Conservation (phyloP, 2,329 filamentous ascomycete genomes). For the Ophiostoma australiae region DNA sequence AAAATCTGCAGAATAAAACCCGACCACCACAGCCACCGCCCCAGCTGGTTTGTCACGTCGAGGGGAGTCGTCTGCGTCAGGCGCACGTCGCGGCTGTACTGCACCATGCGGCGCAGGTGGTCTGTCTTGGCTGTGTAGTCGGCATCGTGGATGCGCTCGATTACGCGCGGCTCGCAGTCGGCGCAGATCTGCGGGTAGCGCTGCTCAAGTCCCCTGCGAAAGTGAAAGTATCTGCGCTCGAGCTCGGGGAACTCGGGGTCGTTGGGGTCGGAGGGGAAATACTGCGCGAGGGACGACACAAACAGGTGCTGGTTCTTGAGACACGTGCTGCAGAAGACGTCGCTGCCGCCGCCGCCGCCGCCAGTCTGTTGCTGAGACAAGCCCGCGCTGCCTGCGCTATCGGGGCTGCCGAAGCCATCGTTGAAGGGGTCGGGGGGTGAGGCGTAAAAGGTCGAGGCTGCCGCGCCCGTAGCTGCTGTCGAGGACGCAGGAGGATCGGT, state of each 20-base stretch:
- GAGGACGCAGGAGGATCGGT: conserved; percentile 75
- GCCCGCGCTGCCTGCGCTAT: conserved; percentile 5
- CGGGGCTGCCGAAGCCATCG: conserved; percentile 29
- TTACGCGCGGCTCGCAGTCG: conserved; percentile 70
- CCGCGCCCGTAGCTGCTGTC: conserved; percentile 46
- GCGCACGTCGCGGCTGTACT: conserved; percentile 51
- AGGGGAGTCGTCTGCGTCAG: conserved; percentile 39
- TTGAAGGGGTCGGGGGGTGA: conserved; percentile 36
- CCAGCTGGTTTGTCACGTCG: conserved; percentile 42
- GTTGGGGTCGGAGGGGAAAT: conserved; percentile 60
- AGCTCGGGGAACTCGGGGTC: conserved; percentile 54
- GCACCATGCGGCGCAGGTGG: conserved; percentile 68
- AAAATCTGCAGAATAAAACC: conserved; percentile 44
- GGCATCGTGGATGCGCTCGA: conserved; percentile 62
- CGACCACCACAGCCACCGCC: conserved; percentile 46
- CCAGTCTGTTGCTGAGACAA: conserved; percentile 9
- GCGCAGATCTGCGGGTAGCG: conserved; percentile 86
- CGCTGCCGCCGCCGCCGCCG: conserved; percentile 19
- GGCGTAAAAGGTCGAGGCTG: conserved; percentile 40
- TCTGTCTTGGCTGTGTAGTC: conserved; percentile 83
- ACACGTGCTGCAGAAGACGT: conserved; percentile 68
- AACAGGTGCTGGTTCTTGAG: conserved; percentile 84
- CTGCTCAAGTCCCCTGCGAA: conserved; percentile 67
- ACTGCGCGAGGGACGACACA: conserved; percentile 70
- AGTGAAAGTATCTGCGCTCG: conserved; percentile 64